phyloP scores from a whole-genome alignment of 257 asterid genomes.

The Nicotiana benthamiana region DNA sequence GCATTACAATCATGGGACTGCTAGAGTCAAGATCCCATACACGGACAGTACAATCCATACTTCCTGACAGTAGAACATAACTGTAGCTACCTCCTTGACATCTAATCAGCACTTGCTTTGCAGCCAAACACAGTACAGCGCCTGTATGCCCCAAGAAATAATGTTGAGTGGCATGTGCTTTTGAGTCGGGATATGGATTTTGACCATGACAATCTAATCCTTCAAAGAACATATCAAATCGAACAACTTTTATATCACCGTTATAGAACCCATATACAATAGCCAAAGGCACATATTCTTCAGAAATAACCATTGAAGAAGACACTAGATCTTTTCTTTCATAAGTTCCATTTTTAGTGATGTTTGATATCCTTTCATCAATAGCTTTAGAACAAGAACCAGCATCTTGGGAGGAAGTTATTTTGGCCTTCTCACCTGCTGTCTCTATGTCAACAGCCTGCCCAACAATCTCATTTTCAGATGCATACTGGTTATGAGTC shows the following conservation, averaged over 20 bases:
- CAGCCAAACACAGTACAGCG: slow-evolving; percentile 88
- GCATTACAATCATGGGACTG: slow-evolving; percentile 55
- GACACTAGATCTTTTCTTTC: slow-evolving; percentile 51
- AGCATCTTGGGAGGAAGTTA: slow-evolving; percentile 12
- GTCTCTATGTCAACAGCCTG: slow-evolving; percentile 17
- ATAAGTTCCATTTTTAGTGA: slow-evolving; percentile 18
- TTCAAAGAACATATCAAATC: slow-evolving; percentile 52
- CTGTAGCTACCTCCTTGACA: slow-evolving; percentile 37
- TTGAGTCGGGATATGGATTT: slow-evolving; percentile 24
- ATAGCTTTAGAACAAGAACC: slow-evolving; percentile 14
- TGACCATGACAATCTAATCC: slow-evolving; percentile 31
- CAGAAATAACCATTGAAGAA: slow-evolving; percentile 89
- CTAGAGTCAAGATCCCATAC: slow-evolving; percentile 89
- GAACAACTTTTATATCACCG: slow-evolving; percentile 71
- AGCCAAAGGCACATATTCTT: slow-evolving; percentile 60
- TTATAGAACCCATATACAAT: slow-evolving; percentile 76
- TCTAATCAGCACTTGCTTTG: slow-evolving; percentile 52
- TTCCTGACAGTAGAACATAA: slow-evolving; percentile 81
- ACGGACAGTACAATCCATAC: slow-evolving; percentile 87
- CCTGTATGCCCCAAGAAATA: slow-evolving; percentile 73
- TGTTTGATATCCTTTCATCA: slow-evolving; percentile 17
- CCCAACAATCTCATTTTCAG: slow-evolving; percentile 21
- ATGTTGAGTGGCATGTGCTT: slow-evolving; percentile 32
- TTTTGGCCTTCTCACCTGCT: slow-evolving; percentile 9
- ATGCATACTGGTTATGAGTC: slow-evolving; percentile 28